Evolutionary conservation across 2,329 filamentous ascomycete genomes (phyloP), one percentile per base, ranked within the genome.

Genomic region (Cercospora nicotianae): DNA sequence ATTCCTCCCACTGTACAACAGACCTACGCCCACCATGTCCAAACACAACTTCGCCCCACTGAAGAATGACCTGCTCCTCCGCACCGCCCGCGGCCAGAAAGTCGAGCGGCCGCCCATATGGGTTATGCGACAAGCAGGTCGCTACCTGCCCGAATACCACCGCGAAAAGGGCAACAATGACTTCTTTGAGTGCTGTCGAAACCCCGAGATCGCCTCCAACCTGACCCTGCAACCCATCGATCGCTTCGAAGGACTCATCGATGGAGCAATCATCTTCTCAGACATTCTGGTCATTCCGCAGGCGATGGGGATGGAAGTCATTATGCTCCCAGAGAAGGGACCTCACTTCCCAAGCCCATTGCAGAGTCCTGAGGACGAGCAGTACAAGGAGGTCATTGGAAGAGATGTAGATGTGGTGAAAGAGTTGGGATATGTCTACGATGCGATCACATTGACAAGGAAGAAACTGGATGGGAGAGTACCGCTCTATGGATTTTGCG

Each of bases 51-150:
- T 97, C 75, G 88, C 90, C 75, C 92, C 93, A 66, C 83, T 98
- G 79, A 89, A 96, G 82, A 99, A 99, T 81, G 94, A 99, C 78
- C 84, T 98, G 75, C 86, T 99, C 77, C 84, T 99, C 67, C 89
- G 95, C 78, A 92, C 94, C 74, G 95, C 95, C 73, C 88, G 91
- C 86, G 95, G 94, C 79, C 87, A 97, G 82, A 89, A 89, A 79
- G 92, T 98, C 73, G 93, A 97, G 81, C 89, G 95, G 72, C 91
- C 95, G 69, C 95, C 95, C 67, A 92, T 96, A 85, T 99, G 95
- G 95, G 93, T 99, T 79, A 99, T 99, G 95, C 91, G 95, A 81
- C 95, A 99, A 89, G 95, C 95, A 77, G 95, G 95, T 68, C 91
- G 95, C 75, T 99, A 99, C 80, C 91, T 99, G 23, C 95, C 94